phyloP scores from a whole-genome alignment of 1,139 yeast species.

The Suhomyces bokatorum region DNA sequence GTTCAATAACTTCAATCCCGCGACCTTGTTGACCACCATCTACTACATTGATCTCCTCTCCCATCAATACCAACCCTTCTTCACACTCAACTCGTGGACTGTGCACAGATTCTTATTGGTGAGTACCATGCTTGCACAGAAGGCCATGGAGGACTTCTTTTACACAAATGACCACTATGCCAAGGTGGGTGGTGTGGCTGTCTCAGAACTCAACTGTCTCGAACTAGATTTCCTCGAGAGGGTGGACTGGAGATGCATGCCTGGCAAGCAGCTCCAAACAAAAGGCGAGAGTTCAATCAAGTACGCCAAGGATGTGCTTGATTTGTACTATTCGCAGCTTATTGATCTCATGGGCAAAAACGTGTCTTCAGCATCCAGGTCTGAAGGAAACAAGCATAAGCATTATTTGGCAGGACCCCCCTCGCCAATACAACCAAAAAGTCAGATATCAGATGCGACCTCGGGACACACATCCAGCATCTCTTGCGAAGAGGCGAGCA shows the following conservation, averaged over 20 bases:
- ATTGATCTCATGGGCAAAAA: slow-evolving; percentile 59
- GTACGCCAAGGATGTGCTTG: slow-evolving; percentile 49
- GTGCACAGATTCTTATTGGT: slow-evolving; percentile 90
- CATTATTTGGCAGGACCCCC: slow-evolving; percentile 12
- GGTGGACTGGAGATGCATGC: slow-evolving; percentile 66
- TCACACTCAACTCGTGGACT: slow-evolving; percentile 85
- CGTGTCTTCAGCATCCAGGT: slow-evolving; percentile 13
- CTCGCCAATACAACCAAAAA: neutral
- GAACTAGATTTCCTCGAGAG: slow-evolving; percentile 85
- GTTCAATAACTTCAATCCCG: slow-evolving; percentile 82
- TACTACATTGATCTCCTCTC: slow-evolving; percentile 87
- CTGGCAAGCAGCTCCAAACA: slow-evolving; percentile 33
- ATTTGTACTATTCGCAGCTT: slow-evolving; percentile 61
- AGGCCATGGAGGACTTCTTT: slow-evolving; percentile 91
- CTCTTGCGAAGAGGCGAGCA: slow-evolving; percentile 5
- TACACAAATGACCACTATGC: slow-evolving; percentile 94
- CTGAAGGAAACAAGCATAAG: slow-evolving; percentile 9
- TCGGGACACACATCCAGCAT: neutral
- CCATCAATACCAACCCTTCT: slow-evolving; percentile 69
- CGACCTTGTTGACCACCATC: slow-evolving; percentile 75
- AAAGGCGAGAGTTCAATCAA: slow-evolving; percentile 23
- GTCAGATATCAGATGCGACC: neutral
- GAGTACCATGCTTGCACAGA: slow-evolving; percentile 88
- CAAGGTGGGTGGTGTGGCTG: slow-evolving; percentile 91
- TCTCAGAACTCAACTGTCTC: slow-evolving; percentile 78